Evolutionary conservation across 768 basidiomycete genomes (phyloP).

Genomic region (Termitomyces sp.): DNA sequence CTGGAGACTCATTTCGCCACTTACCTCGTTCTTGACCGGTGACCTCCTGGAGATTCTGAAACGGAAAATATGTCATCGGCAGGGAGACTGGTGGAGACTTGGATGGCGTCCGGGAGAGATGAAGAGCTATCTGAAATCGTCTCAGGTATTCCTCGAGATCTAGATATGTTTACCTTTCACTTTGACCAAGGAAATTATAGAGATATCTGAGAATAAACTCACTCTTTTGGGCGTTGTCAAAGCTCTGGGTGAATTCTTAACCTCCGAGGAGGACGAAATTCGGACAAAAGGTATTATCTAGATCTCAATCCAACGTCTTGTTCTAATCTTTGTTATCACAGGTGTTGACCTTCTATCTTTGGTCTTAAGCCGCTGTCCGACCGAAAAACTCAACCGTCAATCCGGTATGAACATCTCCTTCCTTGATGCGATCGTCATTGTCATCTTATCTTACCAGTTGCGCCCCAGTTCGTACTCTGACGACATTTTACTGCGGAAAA

Average conservation of each 20-base stretch:
- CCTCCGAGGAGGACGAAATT: conserved; percentile 76
- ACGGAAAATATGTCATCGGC: conserved; percentile 33
- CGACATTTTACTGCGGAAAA: conserved; percentile 82
- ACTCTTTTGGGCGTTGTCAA: conserved; percentile 80
- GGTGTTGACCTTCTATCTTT: conserved; percentile 83
- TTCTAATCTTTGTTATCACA: conserved; percentile 29
- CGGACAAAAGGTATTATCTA: conserved; percentile 70
- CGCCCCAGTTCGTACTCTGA: conserved; percentile 72
- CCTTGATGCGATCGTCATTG: background rate
- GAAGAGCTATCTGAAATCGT: conserved; percentile 59
- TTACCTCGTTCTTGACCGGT: background rate
- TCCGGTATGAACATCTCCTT: conserved; percentile 55
- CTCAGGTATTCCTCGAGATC: conserved; percentile 45
- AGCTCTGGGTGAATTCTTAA: conserved; percentile 83
- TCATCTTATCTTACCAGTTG: conserved; percentile 13
- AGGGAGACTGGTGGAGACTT: conserved; percentile 61
- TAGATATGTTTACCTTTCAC: background rate
- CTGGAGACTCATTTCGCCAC: background rate
- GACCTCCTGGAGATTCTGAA: background rate
- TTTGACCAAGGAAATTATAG: conserved; percentile 24
- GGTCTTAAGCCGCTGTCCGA: conserved; percentile 61
- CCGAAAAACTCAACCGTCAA: conserved; percentile 70
- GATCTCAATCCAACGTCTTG: conserved; percentile 1
- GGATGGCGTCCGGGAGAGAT: conserved; percentile 66
- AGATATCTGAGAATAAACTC: conserved; percentile 50